A percentile compares a stretch with the other conserved stretches of the same genome.
Conservation (phyloP, 768 basidiomycete species). For the Galerina sulciceps region DNA sequence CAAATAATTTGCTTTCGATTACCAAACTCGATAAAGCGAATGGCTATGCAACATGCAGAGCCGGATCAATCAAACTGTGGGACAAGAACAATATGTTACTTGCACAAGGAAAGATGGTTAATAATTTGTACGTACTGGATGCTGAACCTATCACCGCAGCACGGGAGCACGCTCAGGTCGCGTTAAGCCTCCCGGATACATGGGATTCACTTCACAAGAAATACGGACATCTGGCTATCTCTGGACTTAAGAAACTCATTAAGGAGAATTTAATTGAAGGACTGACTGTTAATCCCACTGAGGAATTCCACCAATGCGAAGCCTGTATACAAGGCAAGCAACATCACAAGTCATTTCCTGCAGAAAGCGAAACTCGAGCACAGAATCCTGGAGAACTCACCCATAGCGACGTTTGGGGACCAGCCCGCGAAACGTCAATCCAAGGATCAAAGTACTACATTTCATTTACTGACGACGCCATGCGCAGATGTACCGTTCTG, state of each 20-base stretch:
- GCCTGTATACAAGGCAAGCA: slow-evolving; percentile 39
- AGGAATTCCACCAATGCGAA: slow-evolving; percentile 22
- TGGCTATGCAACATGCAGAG: slow-evolving; percentile 11
- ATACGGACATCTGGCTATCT: slow-evolving; percentile 28
- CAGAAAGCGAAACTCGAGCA: slow-evolving; percentile 26
- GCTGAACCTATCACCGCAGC: slow-evolving; percentile 13
- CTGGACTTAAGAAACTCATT: slow-evolving; percentile 17
- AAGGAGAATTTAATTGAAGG: background rate
- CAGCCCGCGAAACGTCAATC: slow-evolving; percentile 21
- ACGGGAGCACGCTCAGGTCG: slow-evolving; percentile 3
- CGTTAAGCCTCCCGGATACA: background rate
- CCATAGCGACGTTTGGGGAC: slow-evolving; percentile 34
- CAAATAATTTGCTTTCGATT: slow-evolving; percentile 25
- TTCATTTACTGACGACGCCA: slow-evolving; percentile 23
- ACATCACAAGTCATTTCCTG: slow-evolving; percentile 30
- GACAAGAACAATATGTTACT: slow-evolving; percentile 14
- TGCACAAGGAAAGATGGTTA: slow-evolving; percentile 9
- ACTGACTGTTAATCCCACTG: background rate
- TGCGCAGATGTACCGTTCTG: background rate
- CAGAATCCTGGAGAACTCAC: slow-evolving; percentile 21
- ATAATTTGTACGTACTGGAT: slow-evolving; percentile 22
- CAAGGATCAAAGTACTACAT: slow-evolving; percentile 28
- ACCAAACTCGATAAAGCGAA: slow-evolving; percentile 21
- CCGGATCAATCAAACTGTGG: slow-evolving; percentile 9
- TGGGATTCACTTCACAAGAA: slow-evolving; percentile 31